Percentiles rank a stretch among this genome's conserved stretches.
These are phyloP conservation scores for Dryadomyces quercivorus DNA, from an alignment of 2,329 filamentous ascomycete genomes.

Conservation along the genomic window DNA sequence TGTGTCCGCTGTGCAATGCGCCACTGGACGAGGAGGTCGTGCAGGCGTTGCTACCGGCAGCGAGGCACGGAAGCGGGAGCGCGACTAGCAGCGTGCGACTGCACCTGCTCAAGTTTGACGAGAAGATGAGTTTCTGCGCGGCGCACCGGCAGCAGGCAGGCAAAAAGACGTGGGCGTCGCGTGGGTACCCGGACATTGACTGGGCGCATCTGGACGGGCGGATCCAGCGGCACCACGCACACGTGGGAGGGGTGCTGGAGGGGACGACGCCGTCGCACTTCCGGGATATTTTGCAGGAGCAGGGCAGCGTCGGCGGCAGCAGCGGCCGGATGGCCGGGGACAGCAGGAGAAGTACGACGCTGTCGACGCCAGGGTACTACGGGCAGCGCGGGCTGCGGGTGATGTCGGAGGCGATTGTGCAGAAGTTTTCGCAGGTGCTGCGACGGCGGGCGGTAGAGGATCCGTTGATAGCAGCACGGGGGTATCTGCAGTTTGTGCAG, in stretches of 20 bases:
- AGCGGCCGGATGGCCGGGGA: constrained; percentile 41
- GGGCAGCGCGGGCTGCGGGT: constrained; percentile 58
- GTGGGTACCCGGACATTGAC: constrained; percentile 57
- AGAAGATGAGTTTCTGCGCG: constrained; percentile 52
- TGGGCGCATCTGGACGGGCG: constrained; percentile 52
- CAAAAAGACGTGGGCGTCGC: constrained; percentile 30
- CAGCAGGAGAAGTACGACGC: constrained; percentile 31
- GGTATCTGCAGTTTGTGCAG: constrained; percentile 58
- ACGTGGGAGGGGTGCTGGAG: constrained; percentile 47
- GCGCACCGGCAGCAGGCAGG: constrained; percentile 48
- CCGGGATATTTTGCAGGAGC: constrained; percentile 40
- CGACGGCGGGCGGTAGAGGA: constrained; percentile 52
- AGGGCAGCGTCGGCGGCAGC: constrained; percentile 36
- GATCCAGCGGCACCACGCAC: constrained; percentile 40
- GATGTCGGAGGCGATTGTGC: constrained; percentile 60
- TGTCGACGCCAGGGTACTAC: constrained; percentile 73
- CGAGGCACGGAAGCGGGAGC: neutral
- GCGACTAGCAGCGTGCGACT: neutral
- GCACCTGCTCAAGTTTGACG: constrained; percentile 35
- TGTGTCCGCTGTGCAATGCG: constrained; percentile 57
- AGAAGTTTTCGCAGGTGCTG: constrained; percentile 44
- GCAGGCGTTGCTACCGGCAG: constrained; percentile 13
- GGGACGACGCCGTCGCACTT: constrained; percentile 46
- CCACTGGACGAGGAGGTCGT: constrained; percentile 43
- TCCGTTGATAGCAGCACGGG: constrained; percentile 51